phyloP scores from a whole-genome alignment of 164 flowering plant genomes.

The Magnolia officinalis region DNA sequence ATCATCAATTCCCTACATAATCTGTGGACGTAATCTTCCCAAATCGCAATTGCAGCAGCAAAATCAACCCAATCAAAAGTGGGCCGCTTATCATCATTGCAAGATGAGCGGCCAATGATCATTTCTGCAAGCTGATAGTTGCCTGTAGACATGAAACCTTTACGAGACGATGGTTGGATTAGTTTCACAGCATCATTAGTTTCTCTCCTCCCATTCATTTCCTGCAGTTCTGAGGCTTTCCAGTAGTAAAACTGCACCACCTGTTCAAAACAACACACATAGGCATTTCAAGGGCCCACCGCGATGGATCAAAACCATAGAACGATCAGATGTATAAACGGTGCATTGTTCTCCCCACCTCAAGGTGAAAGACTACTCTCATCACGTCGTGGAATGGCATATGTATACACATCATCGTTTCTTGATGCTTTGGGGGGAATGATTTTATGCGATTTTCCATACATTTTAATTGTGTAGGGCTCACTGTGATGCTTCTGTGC shows the following conservation, averaged over 20 bases:
- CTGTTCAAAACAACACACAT: slow-evolving; percentile 25
- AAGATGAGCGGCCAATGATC: slow-evolving; percentile 20
- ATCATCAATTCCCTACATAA: slow-evolving; percentile 30
- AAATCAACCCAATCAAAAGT: slow-evolving; percentile 39
- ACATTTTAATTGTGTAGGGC: no score
- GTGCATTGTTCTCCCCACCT: no score
- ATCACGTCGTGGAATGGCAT: no score
- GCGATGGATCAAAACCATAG: no score
- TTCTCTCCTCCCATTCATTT: slow-evolving; percentile 7
- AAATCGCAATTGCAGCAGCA: slow-evolving; percentile 40
- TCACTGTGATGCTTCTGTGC: no score
- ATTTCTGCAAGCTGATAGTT: slow-evolving; percentile 32
- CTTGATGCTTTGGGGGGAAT: no score
- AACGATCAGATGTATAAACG: no score
- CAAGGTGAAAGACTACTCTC: no score
- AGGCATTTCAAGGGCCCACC: not conserved
- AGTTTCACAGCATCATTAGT: slow-evolving; percentile 12
- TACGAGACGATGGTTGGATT: slow-evolving; percentile 28
- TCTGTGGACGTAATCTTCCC: slow-evolving; percentile 51
- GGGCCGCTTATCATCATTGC: slow-evolving; percentile 2
- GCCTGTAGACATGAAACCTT: slow-evolving; percentile 24
- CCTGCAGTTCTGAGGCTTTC: slow-evolving; percentile 39
- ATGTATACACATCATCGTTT: no score
- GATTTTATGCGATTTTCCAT: no score
- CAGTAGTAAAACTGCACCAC: slow-evolving; percentile 70